These are phyloP conservation scores for Sarcomyxa edulis DNA, from an alignment of 768 basidiomycete species.

Conservation along the genomic window DNA sequence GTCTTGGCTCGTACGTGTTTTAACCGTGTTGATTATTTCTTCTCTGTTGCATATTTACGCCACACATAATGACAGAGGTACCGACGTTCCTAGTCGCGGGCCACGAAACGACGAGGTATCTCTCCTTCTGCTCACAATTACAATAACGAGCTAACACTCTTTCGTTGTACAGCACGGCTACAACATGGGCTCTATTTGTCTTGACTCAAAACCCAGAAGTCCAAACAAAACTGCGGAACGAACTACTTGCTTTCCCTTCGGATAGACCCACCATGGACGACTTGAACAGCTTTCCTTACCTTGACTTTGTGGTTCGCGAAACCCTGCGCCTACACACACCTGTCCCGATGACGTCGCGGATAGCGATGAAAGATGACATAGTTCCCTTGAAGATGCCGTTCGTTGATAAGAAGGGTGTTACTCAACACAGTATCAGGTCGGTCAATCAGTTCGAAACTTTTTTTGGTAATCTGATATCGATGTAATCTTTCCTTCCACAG, in stretches of 20 bases:
- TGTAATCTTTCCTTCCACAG: slow-evolving; percentile 7
- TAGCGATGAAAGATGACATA: slow-evolving; percentile 31
- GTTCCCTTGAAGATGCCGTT: slow-evolving; percentile 32
- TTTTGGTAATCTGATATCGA: neutral
- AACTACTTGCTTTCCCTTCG: slow-evolving; percentile 31
- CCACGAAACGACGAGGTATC: slow-evolving; percentile 40
- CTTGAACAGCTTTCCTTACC: slow-evolving; percentile 45
- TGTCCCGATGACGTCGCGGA: slow-evolving; percentile 25
- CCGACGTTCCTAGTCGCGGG: slow-evolving; percentile 46
- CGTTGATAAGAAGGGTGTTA: slow-evolving; percentile 26
- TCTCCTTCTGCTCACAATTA: neutral
- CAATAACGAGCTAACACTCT: neutral
- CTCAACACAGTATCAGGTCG: slow-evolving; percentile 25
- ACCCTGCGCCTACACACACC: slow-evolving; percentile 38
- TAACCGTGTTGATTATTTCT: neutral
- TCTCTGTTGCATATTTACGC: no score
- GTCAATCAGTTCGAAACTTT: neutral
- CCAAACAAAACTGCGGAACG: slow-evolving; percentile 41
- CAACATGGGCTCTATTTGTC: slow-evolving; percentile 41
- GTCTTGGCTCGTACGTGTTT: slow-evolving; percentile 30
- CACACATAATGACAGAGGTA: slow-evolving; percentile 35
- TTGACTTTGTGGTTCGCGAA: slow-evolving; percentile 46
- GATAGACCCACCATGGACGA: slow-evolving; percentile 48
- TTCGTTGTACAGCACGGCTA: slow-evolving; percentile 17
- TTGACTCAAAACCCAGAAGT: slow-evolving; percentile 32